Percentiles rank a stretch among this genome's conserved stretches.
Evolutionary conservation across 768 basidiomycete species (phyloP).

Genomic region (Mycena rosella): DNA sequence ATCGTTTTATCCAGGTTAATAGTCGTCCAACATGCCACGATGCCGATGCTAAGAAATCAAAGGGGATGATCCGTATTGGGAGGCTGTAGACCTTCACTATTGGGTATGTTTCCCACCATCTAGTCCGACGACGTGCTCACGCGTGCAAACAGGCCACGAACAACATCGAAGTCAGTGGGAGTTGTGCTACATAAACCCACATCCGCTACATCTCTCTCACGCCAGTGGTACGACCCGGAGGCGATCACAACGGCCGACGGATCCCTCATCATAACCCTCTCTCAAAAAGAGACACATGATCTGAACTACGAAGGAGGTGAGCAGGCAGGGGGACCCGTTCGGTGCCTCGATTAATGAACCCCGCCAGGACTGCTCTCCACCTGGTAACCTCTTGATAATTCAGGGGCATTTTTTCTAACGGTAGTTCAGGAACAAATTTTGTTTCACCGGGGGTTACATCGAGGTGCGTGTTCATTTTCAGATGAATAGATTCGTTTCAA

Average conservation of each 20-base stretch:
- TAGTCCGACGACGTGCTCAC: not conserved
- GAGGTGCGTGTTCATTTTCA: conserved; percentile 54
- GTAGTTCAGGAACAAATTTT: conserved; percentile 84
- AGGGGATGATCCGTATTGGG: conserved; percentile 29
- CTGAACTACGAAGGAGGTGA: conserved; percentile 59
- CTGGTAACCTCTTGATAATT: conserved; percentile 1
- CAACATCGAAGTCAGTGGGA: conserved; percentile 27
- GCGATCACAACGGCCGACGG: conserved; percentile 65
- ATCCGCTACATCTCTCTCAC: not conserved
- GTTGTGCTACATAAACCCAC: not conserved
- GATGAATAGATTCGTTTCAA: not conserved
- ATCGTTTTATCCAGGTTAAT: conserved; percentile 64
- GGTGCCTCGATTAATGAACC: not conserved
- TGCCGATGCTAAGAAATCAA: not conserved
- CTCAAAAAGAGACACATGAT: conserved; percentile 57
- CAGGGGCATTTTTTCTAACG: not conserved
- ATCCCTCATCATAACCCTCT: conserved; percentile 64
- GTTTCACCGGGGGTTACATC: conserved; percentile 83
- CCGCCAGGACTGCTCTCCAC: conserved; percentile 27
- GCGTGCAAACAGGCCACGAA: conserved; percentile 16
- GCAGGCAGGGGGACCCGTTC: not conserved
- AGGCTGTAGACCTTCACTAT: conserved; percentile 26
- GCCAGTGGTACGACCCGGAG: conserved; percentile 39
- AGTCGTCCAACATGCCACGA: not conserved
- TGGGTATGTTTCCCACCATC: conserved; percentile 8